phyloP scores from a whole-genome alignment of 441 rosid species.

The Manihot esculenta region DNA sequence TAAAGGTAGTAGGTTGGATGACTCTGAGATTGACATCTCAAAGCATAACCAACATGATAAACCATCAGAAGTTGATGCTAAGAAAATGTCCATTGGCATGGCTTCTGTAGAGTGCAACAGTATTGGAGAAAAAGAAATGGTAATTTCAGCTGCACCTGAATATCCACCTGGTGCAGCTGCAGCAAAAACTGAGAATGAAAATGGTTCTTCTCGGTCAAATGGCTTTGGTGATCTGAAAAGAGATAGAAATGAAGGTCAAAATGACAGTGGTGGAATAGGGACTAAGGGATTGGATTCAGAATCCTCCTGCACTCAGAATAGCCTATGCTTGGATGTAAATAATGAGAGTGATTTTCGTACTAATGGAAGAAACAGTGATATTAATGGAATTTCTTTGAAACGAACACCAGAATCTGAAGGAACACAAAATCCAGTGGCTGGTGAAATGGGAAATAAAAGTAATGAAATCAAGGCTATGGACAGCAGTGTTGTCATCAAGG shows the following conservation, averaged over 20 bases:
- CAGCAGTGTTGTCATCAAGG: constrained; percentile 26
- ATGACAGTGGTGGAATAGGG: constrained; percentile 36
- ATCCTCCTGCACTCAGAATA: constrained; percentile 65
- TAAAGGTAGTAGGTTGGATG: constrained; percentile 47
- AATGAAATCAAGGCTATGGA: constrained; percentile 41
- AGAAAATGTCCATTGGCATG: constrained; percentile 29
- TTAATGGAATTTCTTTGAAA: constrained; percentile 40
- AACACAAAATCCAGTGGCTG: constrained; percentile 35
- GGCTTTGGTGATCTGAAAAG: constrained; percentile 40
- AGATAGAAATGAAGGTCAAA: constrained; percentile 47
- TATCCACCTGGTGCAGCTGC: constrained; percentile 39
- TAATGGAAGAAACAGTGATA: constrained; percentile 40
- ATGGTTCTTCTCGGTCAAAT: constrained; percentile 40
- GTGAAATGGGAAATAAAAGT: constrained; percentile 44
- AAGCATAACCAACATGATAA: constrained; percentile 35
- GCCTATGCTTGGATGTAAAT: constrained; percentile 52
- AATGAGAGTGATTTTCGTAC: constrained; percentile 44
- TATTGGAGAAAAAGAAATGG: constrained; percentile 44
- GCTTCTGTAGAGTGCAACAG: constrained; percentile 39
- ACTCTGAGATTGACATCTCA: constrained; percentile 32
- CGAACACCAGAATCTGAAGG: constrained; percentile 47
- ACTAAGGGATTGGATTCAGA: constrained; percentile 60
- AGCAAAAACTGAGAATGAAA: constrained; percentile 41
- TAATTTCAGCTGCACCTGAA: constrained; percentile 42
- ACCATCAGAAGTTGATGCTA: constrained; percentile 36